Base-by-base conservation (phyloP, 116 monocot species). In the Thalassia testudinum region DNA sequence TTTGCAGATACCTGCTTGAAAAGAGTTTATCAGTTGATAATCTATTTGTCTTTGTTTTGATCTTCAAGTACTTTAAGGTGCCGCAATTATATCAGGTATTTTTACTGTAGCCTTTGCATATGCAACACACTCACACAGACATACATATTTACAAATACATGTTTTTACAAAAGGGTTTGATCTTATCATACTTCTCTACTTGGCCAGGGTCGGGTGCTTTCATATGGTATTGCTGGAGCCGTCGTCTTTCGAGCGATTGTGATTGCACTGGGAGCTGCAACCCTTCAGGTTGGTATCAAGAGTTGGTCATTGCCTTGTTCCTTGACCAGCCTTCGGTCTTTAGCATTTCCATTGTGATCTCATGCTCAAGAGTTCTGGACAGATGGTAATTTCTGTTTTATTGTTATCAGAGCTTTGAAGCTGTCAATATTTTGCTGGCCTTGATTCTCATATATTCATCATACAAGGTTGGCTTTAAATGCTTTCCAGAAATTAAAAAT, bases 221-320 rank as follows among this genome's bases (percentile, higher is more conserved):
- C 88, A 26, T 95, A 85, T 77, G 95, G 88, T 59, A 88, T 95
- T 81, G 78, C 76, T 72, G 95, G 95, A 65, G 95, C 95, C 50
- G 61, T 95, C 27, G 21, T 95, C 24, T 88, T 95, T 65, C 84
- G 88, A 74, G 81, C 85, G 40, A 67, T 82, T 69, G 81, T 95
- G 81, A 95, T 95, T 56, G 22, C 74, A 52, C 73, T 95, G 52
- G 95, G 95, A 29, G 67, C 75, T 61, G 95, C 81, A 2, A 88
- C 88, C 12, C 75, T 95, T 63, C 76, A 85, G 95, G 87, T 87
- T 54, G n/a, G 23, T 45, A n/a, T 16, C 45, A 5, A 13, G 4
- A 58, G 43, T 28, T 45, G 45, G 45, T 45, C 4, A 5, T 45
- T 45, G 15, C 45, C 14, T 40, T 45, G 43, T 71, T 37, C 21